A percentile compares a stretch with the other conserved stretches of the same genome.
Conservation (phyloP, 352 stramenopile species). For the Phytophthora niederhauseri region DNA sequence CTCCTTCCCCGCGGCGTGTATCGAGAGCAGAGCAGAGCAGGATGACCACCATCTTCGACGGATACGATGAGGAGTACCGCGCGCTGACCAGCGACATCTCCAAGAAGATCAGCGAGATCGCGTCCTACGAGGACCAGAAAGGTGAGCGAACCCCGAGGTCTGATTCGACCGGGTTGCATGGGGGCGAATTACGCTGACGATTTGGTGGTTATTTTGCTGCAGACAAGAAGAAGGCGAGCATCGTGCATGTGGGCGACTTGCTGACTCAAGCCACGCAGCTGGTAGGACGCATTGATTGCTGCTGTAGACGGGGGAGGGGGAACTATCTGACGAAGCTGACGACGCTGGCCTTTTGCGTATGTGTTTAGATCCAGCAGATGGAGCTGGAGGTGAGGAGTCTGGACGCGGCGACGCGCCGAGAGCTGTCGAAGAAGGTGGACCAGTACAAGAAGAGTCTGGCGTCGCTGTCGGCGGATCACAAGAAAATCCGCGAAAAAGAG, state of each 20-base stretch:
- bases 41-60: conserved; percentile 91
- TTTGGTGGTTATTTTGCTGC: conserved; percentile 7
- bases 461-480: conserved; percentile 82
- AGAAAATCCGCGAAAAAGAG: conserved; percentile 83
- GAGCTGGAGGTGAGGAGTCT: conserved; percentile 87
- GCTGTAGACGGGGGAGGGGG: background rate
- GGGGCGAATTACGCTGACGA: background rate
- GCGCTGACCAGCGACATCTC: conserved; percentile 86
- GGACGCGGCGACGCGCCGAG: conserved; percentile 76
- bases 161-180: background rate
- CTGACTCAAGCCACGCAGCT: conserved; percentile 85
- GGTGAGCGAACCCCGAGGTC: conserved; percentile 32
- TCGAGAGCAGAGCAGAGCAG: conserved; percentile 14
- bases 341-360: background rate
- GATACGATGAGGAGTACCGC: conserved; percentile 90
- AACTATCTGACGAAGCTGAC: background rate
- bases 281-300: conserved; percentile 35
- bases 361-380: conserved; percentile 86
- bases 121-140: conserved; percentile 85
- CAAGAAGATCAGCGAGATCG: conserved; percentile 89
- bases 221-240: conserved; percentile 90
- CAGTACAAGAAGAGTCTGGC: conserved; percentile 91
- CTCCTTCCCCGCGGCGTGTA: background rate
- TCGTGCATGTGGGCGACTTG: conserved; percentile 78
- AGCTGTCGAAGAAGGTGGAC: conserved; percentile 90